A percentile compares a stretch with the other conserved stretches of the same genome.
phyloP scores from a whole-genome alignment of 2,329 filamentous ascomycete species.

The Alternaria incomplexa region DNA sequence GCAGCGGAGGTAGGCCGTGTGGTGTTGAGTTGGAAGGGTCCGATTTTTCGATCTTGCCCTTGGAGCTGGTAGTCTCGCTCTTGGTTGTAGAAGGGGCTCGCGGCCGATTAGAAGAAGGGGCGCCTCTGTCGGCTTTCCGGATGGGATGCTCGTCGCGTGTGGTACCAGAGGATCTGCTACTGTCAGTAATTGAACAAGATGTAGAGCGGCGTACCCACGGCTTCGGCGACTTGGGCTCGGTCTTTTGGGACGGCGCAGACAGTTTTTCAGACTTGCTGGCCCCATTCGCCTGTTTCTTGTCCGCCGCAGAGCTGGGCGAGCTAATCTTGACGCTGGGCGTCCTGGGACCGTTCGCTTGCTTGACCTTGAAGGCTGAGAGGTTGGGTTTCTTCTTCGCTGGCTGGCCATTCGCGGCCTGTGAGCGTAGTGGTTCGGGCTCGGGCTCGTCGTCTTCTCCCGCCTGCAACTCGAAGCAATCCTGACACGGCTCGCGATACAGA shows the following conservation, averaged over 20 bases:
- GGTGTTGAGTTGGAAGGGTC: conserved; percentile 40
- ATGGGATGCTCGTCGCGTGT: conserved; percentile 22
- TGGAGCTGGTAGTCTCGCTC: conserved; percentile 48
- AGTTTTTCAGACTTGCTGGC: conserved; percentile 30
- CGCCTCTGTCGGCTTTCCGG: conserved; percentile 21
- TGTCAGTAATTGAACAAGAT: conserved; percentile 17
- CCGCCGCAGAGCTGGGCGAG: conserved; percentile 34
- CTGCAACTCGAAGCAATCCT: conserved; percentile 55
- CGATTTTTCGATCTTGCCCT: conserved; percentile 36
- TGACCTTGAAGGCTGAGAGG: conserved; percentile 66
- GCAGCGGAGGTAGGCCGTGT: conserved; percentile 47
- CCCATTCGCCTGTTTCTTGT: conserved; percentile 37
- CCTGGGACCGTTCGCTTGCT: conserved; percentile 50
- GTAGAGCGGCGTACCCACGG: conserved; percentile 18
- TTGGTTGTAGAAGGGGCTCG: conserved; percentile 36
- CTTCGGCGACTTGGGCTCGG: conserved; percentile 21
- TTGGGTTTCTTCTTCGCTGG: conserved; percentile 67
- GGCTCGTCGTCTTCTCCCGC: conserved; percentile 62
- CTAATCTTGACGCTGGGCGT: conserved; percentile 39
- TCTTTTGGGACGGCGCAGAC: conserved; percentile 18
- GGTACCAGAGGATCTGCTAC: conserved; percentile 24
- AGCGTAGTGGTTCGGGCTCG: conserved; percentile 49
- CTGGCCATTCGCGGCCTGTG: conserved; percentile 39
- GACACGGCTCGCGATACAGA: conserved; percentile 62
- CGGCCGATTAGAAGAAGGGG: conserved; percentile 14